Evolutionary conservation across 257 asterid genomes (phyloP).

Genomic region (Solanum paucissectum): DNA sequence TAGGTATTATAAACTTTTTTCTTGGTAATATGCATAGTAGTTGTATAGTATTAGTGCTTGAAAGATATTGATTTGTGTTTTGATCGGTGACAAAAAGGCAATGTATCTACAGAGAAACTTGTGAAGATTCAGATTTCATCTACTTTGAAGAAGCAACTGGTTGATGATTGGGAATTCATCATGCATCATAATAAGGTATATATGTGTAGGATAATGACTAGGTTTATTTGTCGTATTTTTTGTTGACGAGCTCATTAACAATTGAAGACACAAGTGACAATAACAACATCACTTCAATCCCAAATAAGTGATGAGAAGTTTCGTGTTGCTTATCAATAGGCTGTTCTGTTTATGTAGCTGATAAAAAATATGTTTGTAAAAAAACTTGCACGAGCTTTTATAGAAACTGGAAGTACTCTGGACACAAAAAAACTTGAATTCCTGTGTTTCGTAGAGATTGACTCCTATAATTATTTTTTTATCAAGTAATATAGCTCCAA

Average conservation of each 20-base stretch:
- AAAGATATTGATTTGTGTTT: neutral
- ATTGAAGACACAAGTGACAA: neutral
- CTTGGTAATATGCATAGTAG: neutral
- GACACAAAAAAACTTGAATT: neutral
- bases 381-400: neutral
- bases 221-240: neutral
- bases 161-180: slow-evolving; percentile 71
- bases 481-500: neutral
- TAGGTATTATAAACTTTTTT: neutral
- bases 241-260: neutral
- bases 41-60: neutral
- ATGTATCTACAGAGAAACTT: slow-evolving; percentile 40
- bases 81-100: slow-evolving; percentile 24
- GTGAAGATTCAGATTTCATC: slow-evolving; percentile 61
- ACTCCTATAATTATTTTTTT: neutral
- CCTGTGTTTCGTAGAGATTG: neutral
- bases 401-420: neutral
- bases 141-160: slow-evolving; percentile 60
- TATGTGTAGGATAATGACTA: neutral
- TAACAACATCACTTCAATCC: neutral
- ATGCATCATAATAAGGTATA: slow-evolving; percentile 80
- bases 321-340: neutral
- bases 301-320: neutral
- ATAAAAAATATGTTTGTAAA: neutral
- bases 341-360: neutral